These are phyloP conservation scores for Pulveroboletus sp. DNA, from an alignment of 768 basidiomycete species.

Conservation along the genomic window DNA sequence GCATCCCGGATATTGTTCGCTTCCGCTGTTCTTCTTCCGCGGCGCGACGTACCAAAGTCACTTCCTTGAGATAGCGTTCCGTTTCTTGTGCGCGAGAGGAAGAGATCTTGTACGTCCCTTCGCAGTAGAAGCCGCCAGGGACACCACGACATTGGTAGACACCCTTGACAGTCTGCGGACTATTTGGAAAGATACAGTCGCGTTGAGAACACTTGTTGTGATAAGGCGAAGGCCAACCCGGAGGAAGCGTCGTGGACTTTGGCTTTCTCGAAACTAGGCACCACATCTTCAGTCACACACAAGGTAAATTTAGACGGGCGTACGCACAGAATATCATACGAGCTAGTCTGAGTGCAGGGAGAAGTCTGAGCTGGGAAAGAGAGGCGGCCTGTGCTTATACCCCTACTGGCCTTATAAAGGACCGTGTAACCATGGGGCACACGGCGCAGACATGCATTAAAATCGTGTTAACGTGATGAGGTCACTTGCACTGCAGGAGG, in stretches of 20 bases:
- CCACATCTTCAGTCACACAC: not conserved
- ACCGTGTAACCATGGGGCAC: constrained; percentile 13
- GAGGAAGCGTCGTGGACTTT: constrained; percentile 25
- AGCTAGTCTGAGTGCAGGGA: constrained; percentile 13
- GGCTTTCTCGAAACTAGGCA: constrained; percentile 28
- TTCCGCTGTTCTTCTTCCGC: constrained; percentile 30
- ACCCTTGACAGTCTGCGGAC: constrained; percentile 28
- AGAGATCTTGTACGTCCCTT: constrained; percentile 31
- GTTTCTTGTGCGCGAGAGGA: constrained; percentile 33
- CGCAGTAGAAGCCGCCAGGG: constrained; percentile 33
- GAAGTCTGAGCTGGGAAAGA: not conserved
- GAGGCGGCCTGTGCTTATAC: constrained; percentile 12
- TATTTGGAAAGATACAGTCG: constrained; percentile 31
- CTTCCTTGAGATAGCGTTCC: constrained; percentile 28
- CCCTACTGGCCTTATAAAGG: constrained; percentile 25
- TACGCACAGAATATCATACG: constrained; percentile 29
- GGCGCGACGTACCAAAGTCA: constrained; percentile 17
- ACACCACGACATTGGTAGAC: constrained; percentile 31
- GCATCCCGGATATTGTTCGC: constrained; percentile 25
- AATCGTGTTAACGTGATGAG: constrained; percentile 30
- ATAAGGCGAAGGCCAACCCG: constrained; percentile 34
- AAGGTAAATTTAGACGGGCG: not conserved
- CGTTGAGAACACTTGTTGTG: constrained; percentile 35
- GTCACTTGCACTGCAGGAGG: constrained; percentile 19
- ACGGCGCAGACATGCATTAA: constrained; percentile 27